These are phyloP conservation scores for Annulohypoxylon nitens DNA, from an alignment of 495 filamentous ascomycete species.

Conservation along the genomic window DNA sequence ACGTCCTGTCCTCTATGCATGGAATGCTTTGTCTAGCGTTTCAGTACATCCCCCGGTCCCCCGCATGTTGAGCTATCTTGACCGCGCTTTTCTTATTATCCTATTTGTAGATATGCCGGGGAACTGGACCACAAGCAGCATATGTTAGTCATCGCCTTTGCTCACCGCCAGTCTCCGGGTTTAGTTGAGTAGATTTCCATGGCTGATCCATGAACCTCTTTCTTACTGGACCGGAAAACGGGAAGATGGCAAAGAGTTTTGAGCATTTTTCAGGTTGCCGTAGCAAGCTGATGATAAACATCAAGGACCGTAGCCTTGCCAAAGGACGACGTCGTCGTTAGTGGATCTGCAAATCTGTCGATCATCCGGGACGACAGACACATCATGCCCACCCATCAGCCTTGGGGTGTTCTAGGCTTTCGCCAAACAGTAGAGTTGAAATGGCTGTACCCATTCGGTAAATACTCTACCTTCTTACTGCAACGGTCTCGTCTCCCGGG, in stretches of 20 bases:
- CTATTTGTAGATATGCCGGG: constrained; percentile 41
- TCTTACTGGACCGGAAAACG: constrained; percentile 27
- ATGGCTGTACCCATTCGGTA: constrained; percentile 34
- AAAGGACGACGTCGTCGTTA: constrained; percentile 39
- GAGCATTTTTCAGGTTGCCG: constrained; percentile 16
- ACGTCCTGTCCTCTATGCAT: constrained; percentile 32
- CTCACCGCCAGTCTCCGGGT: constrained; percentile 47
- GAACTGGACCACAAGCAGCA: constrained; percentile 29
- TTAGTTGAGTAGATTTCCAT: constrained; percentile 28
- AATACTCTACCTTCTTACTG: constrained; percentile 20
- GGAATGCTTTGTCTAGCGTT: constrained; percentile 30
- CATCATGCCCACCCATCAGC: constrained; percentile 43
- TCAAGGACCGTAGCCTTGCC: constrained; percentile 44
- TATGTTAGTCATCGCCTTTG: constrained; percentile 35
- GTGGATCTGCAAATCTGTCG: constrained; percentile 48
- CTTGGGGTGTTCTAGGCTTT: constrained; percentile 46
- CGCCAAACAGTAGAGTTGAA: constrained; percentile 15
- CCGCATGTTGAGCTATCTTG: constrained; percentile 43
- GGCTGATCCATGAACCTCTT: constrained; percentile 28
- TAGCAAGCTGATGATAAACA: constrained; percentile 11
- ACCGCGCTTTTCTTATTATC: constrained; percentile 38
- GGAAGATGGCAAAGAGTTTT: constrained; percentile 20
- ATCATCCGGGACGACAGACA: constrained; percentile 45
- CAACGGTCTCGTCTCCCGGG: constrained; percentile 35
- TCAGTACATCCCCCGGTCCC: constrained; percentile 29